Evolutionary conservation across 805 yeast species (phyloP).

Genomic region (Debaryomyces maramus): DNA sequence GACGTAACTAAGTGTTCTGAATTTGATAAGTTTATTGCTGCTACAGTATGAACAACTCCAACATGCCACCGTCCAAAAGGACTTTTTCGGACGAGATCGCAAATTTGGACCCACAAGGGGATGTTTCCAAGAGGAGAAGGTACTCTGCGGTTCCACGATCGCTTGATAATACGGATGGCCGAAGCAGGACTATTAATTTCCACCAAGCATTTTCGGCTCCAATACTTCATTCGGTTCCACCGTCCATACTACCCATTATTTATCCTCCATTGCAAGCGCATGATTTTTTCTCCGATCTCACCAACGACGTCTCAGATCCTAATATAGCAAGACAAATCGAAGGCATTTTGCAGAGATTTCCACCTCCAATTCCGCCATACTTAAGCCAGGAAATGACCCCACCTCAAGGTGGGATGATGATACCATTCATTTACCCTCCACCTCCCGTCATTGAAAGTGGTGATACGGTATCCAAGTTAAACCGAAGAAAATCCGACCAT

Average conservation of each 20-base stretch:
- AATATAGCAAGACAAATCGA: conserved; percentile 19
- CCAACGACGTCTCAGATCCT: conserved; percentile 12
- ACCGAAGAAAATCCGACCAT: background rate
- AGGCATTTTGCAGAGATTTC: conserved; percentile 27
- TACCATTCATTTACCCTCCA: conserved; percentile 45
- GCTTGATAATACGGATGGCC: conserved; percentile 4
- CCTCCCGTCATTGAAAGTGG: conserved; percentile 32
- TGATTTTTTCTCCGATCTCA: conserved; percentile 39
- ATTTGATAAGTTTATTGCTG: conserved; percentile 6
- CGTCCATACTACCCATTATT: conserved; percentile 36
- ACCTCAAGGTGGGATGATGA: conserved; percentile 34
- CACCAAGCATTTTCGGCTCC: conserved; percentile 14
- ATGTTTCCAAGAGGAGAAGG: conserved; percentile 8
- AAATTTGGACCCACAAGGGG: conserved; percentile 7
- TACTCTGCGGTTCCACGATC: conserved; percentile 7
- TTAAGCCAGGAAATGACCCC: conserved; percentile 9
- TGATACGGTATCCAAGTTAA: background rate
- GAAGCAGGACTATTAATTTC: background rate
- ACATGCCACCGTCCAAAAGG: conserved; percentile 4
- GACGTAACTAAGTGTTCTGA: too few species aligned
- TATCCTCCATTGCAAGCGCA: conserved; percentile 25
- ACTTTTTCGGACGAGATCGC: conserved; percentile 8
- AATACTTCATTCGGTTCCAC: conserved; percentile 36
- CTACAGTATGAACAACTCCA: conserved; percentile 6
- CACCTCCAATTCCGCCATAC: conserved; percentile 43